Conservation (phyloP, 1,284 basidiomycete species). For the Sporisorium iseilematis-ciliati region DNA sequence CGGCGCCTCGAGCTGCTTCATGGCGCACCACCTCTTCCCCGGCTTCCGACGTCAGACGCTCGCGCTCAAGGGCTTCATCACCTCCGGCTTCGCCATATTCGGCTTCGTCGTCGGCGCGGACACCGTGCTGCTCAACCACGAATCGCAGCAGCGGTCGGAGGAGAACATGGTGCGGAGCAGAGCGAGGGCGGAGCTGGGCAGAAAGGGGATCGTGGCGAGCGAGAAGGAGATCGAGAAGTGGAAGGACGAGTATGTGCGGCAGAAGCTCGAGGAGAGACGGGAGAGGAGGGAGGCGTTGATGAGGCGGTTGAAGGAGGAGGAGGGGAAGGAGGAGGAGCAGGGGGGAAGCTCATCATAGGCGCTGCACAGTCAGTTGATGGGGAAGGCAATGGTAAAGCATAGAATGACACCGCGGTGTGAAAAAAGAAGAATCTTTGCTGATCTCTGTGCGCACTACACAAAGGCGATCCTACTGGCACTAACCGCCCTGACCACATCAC, state of each 20-base stretch:
- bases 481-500: slow-evolving; percentile 39
- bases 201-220: slow-evolving; percentile 59
- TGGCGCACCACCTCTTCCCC: slow-evolving; percentile 63
- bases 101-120: slow-evolving; percentile 65
- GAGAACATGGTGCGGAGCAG: slow-evolving; percentile 58
- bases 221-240: slow-evolving; percentile 64
- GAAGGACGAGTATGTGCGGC: slow-evolving; percentile 55
- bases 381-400: neutral
- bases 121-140: slow-evolving; percentile 59
- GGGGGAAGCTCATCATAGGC: neutral
- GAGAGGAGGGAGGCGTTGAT: slow-evolving; percentile 28
- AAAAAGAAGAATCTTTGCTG: neutral
- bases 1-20: slow-evolving; percentile 51
- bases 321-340: too few species aligned
- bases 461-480: slow-evolving; percentile 27
- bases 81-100: slow-evolving; percentile 60
- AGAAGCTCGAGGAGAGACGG: slow-evolving; percentile 48
- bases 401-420: neutral
- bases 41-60: slow-evolving; percentile 59
- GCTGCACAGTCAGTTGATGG: too few species aligned
- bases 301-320: slow-evolving; percentile 18
- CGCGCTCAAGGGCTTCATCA: slow-evolving; percentile 63
- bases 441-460: neutral
- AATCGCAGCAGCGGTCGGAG: slow-evolving; percentile 53
- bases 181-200: slow-evolving; percentile 57